Conservation (phyloP, 495 filamentous ascomycete species). For the Xylaria acuta region DNA sequence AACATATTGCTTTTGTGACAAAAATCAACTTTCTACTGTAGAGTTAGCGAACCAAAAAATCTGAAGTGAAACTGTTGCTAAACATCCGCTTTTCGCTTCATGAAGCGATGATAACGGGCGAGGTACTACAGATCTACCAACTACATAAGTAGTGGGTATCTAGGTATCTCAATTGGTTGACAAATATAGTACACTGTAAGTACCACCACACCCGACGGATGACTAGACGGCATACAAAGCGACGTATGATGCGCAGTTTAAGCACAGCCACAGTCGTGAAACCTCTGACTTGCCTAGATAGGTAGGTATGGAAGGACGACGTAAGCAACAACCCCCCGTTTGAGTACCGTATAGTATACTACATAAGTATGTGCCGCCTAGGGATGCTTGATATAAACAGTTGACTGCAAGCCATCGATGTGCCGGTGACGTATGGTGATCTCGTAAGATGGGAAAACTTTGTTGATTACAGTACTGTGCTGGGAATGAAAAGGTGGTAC, state of each 20-base stretch:
- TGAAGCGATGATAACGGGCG: not conserved
- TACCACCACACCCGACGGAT: conserved; percentile 7
- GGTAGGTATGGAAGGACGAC: conserved; percentile 1
- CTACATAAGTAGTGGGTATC: not conserved
- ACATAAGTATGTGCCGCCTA: not conserved
- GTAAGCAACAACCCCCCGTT: not conserved
- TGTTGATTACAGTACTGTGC: not conserved
- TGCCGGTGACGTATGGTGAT: not conserved
- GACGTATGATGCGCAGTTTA: not conserved
- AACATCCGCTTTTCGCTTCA: not conserved
- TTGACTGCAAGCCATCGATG: not conserved
- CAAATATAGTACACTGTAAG: conserved; percentile 20
- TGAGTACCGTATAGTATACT: not conserved
- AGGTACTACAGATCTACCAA: not conserved
- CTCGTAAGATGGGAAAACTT: not conserved
- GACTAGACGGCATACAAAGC: not conserved
- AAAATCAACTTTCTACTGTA: not conserved
- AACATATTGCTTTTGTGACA: not conserved
- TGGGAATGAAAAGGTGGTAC: not conserved
- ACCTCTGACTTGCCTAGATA: conserved; percentile 10
- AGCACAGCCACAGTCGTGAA: conserved; percentile 8
- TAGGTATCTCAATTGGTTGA: conserved; percentile 7
- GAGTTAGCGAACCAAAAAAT: not conserved
- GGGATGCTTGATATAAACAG: not conserved
- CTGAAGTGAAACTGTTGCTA: not conserved